Base-by-base conservation (phyloP, 2,329 filamentous ascomycete genomes). In the Aspergillus sojae region DNA sequence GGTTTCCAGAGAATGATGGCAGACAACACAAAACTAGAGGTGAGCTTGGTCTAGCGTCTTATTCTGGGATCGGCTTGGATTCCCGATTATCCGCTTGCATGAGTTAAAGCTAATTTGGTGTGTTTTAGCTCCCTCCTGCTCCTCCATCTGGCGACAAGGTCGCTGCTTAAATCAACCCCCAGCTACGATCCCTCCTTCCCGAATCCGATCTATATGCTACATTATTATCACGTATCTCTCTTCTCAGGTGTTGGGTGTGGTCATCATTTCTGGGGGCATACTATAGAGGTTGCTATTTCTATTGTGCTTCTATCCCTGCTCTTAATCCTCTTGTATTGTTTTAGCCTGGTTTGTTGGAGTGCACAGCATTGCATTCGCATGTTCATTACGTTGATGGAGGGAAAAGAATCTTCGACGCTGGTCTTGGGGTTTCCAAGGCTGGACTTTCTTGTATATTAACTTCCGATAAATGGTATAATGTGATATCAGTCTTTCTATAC, bases 1-100 rank as follows among this genome's bases (percentile, higher is more conserved):
- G 94, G 92, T 10, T 94, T 97, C 83, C 91, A 93, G 79, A 90
- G 94, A 79, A 93, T 97, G 90, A 91, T 97, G 87, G 92, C 94
- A 41, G 91, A 93, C 67, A 91, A 90, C 78, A 96, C 93, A 68
- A 90, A 90, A 82, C 83, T 96, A 71, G 93, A 97, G 82, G 88
- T 90, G 73, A 71, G 82, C 19, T 32, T 14, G 4, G 2, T 52
- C 48, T n/a, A 32, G 16, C 6, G 28, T 32, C 7, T 21, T 30
- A 19, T 11, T n/a, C 5, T 6, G 9, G n/a, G 28, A 12, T 12
- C 26, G 11, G 16, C 26, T 12, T 52, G n/a, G 48, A 6, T 32
- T 23, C 16, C 19, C 4, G 48, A 34, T n/a, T 6, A 11, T 21
- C 48, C 48, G 12, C 19, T 14, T 34, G 48, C 3, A 16, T n/a